Base-by-base conservation (phyloP, 139 green algal genomes). In the Tetradesmus lagerheimii region DNA sequence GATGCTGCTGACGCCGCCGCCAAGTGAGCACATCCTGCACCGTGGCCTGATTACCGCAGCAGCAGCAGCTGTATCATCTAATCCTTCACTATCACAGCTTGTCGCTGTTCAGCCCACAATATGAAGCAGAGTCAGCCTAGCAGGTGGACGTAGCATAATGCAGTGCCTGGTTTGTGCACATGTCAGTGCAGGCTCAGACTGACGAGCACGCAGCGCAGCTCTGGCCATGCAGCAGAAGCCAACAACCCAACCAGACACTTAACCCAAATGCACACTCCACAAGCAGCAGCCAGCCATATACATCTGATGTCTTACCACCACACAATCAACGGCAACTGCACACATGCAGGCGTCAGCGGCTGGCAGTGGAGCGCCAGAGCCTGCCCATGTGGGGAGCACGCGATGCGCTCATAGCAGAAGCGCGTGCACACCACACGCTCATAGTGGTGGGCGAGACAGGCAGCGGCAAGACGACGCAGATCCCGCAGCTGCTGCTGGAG, bases 361-460 rank as follows among this genome's bases (percentile, higher is more conserved):
- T 96, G 15, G 88, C 92, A 9, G 71, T 74, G 0, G 88, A 96
- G 43, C 91, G 95, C n/a, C 34, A 88, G 31, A 37, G 90, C 57
- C 94, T 98, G 89, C 96, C 96, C 1, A 92, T 96, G 1, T 97
- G 94, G 94, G 76, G 87, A 8, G 94, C 94, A 0, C 86, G 89
- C 1, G 90, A 96, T 0, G 83, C 88, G 77, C 92, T 98, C 4
- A 18, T 98, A 16, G 27, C 92, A 62, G 85, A 94, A 79, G 93
- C 97, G 0, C 37, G 34, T 5, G 47, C 91, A 4, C 86, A 95
- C 79, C 83, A 89, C 8, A 92, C 91, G 9, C 81, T 98, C 37
- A 92, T 98, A 1, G 80, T 99, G 0, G 94, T 99, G 11, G 97
- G 96, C 0, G 97, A 99, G 89, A 99, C 97, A 93, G 97, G 97